Base-by-base conservation (phyloP, 2,329 filamentous ascomycete genomes). In the Exophiala sp. region DNA sequence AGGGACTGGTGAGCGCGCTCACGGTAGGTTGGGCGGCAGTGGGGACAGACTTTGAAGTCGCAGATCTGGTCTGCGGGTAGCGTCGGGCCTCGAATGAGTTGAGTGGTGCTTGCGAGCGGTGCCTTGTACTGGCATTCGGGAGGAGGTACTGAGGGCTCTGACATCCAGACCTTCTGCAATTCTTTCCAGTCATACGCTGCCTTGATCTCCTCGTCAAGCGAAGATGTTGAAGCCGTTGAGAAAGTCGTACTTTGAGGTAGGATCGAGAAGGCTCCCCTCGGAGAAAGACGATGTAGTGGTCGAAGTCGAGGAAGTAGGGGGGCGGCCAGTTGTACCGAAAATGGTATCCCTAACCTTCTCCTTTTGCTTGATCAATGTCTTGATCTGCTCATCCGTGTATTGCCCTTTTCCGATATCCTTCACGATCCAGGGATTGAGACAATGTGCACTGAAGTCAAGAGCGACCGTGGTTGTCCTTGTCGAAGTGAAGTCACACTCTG, bases 11-110 rank as follows among this genome's bases (percentile, higher is more conserved):
- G 62, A 7, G 63, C 55, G 34, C 63, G 63, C 21, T 65, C 63
- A 19, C 65, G 65, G 54, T 70, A 73, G 55, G 71, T 72, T 1
- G 73, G 72, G 23, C 75, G 70, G 56, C 76, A 79, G n/a, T 59
- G 63, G 24, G 73, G 72, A 53, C 76, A 79, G 43, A 70, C 69
- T 43, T 68, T 66, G 57, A 70, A 70, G n/a, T 56, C 62, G 60
- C 76, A 79, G 23, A 23, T 48, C n/a, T 62, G 54, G 8, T 38
- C 16, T 5, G 23, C 13, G 8, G 30, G 47, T 7, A 37, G 21
- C 14, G 18, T 39, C 4, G 42, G 7, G 7, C 46, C 29, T 22
- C 18, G 30, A 40, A 39, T 16, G 7, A 30, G 40, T 24, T 14
- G 8, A 22, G 21, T 19, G 34, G 9, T 19, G 23, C 32, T 8